Conservation (phyloP, 2,329 filamentous ascomycete genomes). For the Clonostachys solani region DNA sequence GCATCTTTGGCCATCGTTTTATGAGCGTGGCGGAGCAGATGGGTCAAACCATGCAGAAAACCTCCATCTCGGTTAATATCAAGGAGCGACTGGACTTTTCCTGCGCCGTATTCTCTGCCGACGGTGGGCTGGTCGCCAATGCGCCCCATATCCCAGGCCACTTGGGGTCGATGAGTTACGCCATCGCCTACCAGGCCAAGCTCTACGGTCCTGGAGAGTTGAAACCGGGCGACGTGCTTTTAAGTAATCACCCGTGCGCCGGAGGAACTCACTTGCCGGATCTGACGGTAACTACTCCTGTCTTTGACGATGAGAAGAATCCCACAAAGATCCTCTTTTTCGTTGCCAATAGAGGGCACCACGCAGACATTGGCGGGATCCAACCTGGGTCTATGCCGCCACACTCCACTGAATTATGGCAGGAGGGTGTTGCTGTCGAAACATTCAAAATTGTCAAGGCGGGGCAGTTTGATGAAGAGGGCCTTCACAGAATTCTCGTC, state of each 20-base stretch:
- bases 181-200: slow-evolving; percentile 59
- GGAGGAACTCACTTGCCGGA: slow-evolving; percentile 32
- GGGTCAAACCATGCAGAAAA: slow-evolving; percentile 71
- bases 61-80: slow-evolving; percentile 69
- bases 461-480: slow-evolving; percentile 72
- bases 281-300: slow-evolving; percentile 22
- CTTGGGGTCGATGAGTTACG: slow-evolving; percentile 70
- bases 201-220: slow-evolving; percentile 53
- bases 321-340: slow-evolving; percentile 18
- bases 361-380: slow-evolving; percentile 63
- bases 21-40: slow-evolving; percentile 81
- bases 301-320: slow-evolving; percentile 21
- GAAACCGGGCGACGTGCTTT: slow-evolving; percentile 21
- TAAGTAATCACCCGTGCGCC: slow-evolving; percentile 17
- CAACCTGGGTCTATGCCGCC: slow-evolving; percentile 81
- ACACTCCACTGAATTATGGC: slow-evolving; percentile 60
- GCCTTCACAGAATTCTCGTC: slow-evolving; percentile 52
- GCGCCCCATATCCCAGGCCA: slow-evolving; percentile 71
- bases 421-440: slow-evolving; percentile 62
- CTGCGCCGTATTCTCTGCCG: slow-evolving; percentile 70
- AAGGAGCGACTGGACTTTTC: slow-evolving; percentile 76
- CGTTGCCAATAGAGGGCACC: slow-evolving; percentile 20
- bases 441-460: slow-evolving; percentile 69
- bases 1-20: slow-evolving; percentile 72
- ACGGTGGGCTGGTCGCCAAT: slow-evolving; percentile 67